Base-by-base conservation (phyloP, 495 filamentous ascomycete species). In the Penicillium longicatenatum region DNA sequence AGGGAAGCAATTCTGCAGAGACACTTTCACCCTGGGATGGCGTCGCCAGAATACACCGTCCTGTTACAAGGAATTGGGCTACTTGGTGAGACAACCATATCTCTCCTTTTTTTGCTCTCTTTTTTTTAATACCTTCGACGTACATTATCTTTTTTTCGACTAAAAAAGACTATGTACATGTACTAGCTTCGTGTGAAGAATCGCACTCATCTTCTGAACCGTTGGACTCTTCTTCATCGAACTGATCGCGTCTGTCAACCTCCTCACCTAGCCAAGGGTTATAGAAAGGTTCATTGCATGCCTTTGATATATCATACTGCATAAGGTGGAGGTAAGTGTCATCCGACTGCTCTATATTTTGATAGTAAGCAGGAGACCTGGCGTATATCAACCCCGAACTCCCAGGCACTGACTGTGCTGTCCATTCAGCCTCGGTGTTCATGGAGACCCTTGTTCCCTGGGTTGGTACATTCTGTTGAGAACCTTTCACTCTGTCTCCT, bases 1-100 rank as follows among this genome's bases (percentile, higher is more conserved):
- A 85, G 82, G 79, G 80, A 83, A 84, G 82, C 71, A 84, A 84
- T 84, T 83, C 80, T 82, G 82, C 82, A 85, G 79, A 83, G 78
- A 74, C 75, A 79, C 73, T 70, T 81, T 72, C 82, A 82, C 82
- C 81, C 77, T 75, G 70, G 77, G 73, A 70, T 82, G 82, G 82
- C 82, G 82, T 73, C 66, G 74, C 74, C 76, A 79, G 81, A 84
- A 74, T 70, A 83, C 80, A 83, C 75, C 77, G 72, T 67, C 69
- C 62, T 56, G 74, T 75, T 76, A 74, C 72, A 73, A 67, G 78
- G 70, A 69, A 67, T 50, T 59, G 68, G 69, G 66, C 68, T 71
- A 59, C 69, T 74, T 70, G 75, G 75, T 66, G 68, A 58, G 61
- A 70, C 74, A 64, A 77, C 76, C 54, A 47, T 57, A 48, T 24